A percentile compares a stretch with the other conserved stretches of the same genome.
phyloP scores from a whole-genome alignment of 352 stramenopile genomes.

The Pythium brassicae region DNA sequence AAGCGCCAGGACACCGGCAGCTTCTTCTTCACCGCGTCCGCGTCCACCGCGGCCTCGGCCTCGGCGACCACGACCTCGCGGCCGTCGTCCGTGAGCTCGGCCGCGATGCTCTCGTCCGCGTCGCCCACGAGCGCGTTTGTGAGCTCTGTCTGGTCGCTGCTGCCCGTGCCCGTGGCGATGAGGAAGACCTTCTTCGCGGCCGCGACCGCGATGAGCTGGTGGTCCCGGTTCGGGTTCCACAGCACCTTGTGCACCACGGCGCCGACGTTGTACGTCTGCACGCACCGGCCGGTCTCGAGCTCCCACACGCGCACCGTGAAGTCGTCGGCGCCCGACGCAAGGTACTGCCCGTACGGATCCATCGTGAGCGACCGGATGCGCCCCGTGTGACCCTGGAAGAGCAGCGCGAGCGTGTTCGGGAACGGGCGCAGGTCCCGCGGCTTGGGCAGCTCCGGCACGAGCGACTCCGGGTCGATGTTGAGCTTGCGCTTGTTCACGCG shows the following conservation, averaged over 20 bases:
- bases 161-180: slow-evolving; percentile 94
- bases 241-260: slow-evolving; percentile 89
- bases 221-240: slow-evolving; percentile 97
- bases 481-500: slow-evolving; percentile 94
- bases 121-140: slow-evolving; percentile 93
- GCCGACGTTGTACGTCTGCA: slow-evolving; percentile 91
- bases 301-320: slow-evolving; percentile 97
- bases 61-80: slow-evolving; percentile 65
- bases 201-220: slow-evolving; percentile 94
- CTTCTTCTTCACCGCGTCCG: slow-evolving; percentile 80
- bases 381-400: slow-evolving; percentile 85
- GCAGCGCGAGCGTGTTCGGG: slow-evolving; percentile 92
- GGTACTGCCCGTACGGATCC: slow-evolving; percentile 96
- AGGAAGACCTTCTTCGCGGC: slow-evolving; percentile 89
- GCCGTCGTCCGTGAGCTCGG: slow-evolving; percentile 37
- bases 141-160: slow-evolving; percentile 90
- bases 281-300: slow-evolving; percentile 91
- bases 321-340: slow-evolving; percentile 95
- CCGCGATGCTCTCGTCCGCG: slow-evolving; percentile 65
- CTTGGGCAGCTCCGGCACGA: slow-evolving; percentile 96
- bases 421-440: slow-evolving; percentile 97
- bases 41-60: slow-evolving; percentile 61
- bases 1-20: slow-evolving; percentile 91
- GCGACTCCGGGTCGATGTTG: slow-evolving; percentile 97
- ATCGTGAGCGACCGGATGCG: slow-evolving; percentile 92